Percentiles rank a stretch among this genome's conserved stretches.
Evolutionary conservation across 306 rosid species (phyloP).

Genomic region (Adenanthera pavonina): DNA sequence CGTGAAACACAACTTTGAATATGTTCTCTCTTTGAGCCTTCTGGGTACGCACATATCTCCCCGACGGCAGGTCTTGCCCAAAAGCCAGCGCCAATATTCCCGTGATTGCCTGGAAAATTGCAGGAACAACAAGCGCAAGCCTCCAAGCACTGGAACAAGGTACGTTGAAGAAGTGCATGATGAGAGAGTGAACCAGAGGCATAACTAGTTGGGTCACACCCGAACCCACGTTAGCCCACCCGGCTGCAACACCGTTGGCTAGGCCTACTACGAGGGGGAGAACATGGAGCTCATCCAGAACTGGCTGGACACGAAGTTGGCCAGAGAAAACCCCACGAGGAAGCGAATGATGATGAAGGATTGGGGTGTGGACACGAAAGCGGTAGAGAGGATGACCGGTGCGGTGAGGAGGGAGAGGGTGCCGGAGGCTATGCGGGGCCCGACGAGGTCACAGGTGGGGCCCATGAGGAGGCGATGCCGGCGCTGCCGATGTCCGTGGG

Average conservation of each 20-base stretch:
- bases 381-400: slow-evolving; percentile 52
- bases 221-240: slow-evolving; percentile 68
- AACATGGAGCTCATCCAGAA: slow-evolving; percentile 77
- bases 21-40: slow-evolving; percentile 13
- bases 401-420: slow-evolving; percentile 64
- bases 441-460: slow-evolving; percentile 57
- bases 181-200: slow-evolving; percentile 55
- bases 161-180: slow-evolving; percentile 38
- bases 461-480: slow-evolving; percentile 65
- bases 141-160: slow-evolving; percentile 63
- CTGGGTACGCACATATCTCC: slow-evolving; percentile 20
- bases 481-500: slow-evolving; percentile 47
- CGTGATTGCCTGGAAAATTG: slow-evolving; percentile 47
- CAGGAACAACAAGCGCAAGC: slow-evolving; percentile 47
- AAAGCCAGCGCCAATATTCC: slow-evolving; percentile 49
- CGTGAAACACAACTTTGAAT: slow-evolving; percentile 12
- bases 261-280: slow-evolving; percentile 55
- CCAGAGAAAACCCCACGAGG: slow-evolving; percentile 58
- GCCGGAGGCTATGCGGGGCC: slow-evolving; percentile 62
- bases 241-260: slow-evolving; percentile 68
- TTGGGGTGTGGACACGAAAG: slow-evolving; percentile 44
- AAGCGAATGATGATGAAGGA: slow-evolving; percentile 58
- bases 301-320: slow-evolving; percentile 68
- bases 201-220: slow-evolving; percentile 63
- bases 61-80: slow-evolving; percentile 54